These are phyloP conservation scores for Salix viminalis DNA, from an alignment of 345 rosid genomes.

Conservation along the genomic window DNA sequence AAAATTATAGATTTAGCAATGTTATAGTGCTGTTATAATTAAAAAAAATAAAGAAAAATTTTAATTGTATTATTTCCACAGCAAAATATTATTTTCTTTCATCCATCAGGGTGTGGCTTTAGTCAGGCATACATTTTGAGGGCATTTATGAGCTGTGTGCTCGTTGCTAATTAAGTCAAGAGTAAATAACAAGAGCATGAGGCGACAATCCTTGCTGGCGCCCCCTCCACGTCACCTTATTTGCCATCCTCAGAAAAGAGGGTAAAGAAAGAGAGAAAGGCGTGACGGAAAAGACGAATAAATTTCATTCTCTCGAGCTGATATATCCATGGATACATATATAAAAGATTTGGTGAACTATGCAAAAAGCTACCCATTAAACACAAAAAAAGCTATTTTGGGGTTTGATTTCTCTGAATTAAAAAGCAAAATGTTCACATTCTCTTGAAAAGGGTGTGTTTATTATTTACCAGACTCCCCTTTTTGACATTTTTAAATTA, in stretches of 20 bases:
- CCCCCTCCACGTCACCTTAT: not conserved
- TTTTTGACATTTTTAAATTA: not conserved
- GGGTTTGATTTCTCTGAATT: not conserved
- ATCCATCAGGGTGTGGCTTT: too few species aligned
- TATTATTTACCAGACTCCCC: slow-evolving; percentile 10
- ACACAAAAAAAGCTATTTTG: slow-evolving; percentile 6
- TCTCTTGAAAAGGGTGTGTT: not conserved
- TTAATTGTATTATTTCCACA: too few species aligned
- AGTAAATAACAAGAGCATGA: not conserved
- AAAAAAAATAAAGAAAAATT: too few species aligned
- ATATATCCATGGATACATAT: not conserved
- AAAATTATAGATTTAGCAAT: too few species aligned
- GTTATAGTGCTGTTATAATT: too few species aligned
- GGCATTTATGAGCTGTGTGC: not conserved
- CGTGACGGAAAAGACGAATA: not conserved
- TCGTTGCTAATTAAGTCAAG: not conserved
- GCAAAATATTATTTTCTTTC: too few species aligned
- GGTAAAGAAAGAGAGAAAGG: not conserved
- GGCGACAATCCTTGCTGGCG: not conserved
- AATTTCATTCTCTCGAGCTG: not conserved
- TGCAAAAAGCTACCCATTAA: slow-evolving; percentile 10
- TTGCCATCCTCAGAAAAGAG: not conserved
- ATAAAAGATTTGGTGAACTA: not conserved
- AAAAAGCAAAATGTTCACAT: not conserved
- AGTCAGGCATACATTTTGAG: not conserved